phyloP scores from a whole-genome alignment of 441 rosid genomes.

The Croton laevigatus region DNA sequence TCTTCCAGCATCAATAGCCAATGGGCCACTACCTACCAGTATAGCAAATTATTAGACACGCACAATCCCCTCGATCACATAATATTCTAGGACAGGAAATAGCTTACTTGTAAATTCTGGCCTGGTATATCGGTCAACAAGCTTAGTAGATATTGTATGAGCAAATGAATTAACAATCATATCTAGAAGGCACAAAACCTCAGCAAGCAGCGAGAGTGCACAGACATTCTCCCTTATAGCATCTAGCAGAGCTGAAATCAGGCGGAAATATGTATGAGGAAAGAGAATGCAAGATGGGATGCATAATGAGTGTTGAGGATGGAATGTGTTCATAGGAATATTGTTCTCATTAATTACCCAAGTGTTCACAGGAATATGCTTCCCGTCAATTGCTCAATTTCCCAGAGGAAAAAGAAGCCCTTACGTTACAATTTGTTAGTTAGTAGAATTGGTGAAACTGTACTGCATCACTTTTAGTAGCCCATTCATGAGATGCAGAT shows the following conservation, averaged over 20 bases:
- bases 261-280: slow-evolving; percentile 16
- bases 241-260: slow-evolving; percentile 71
- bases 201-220: slow-evolving; percentile 80
- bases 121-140: slow-evolving; percentile 76
- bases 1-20: slow-evolving; percentile 96
- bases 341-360: background rate
- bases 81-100: slow-evolving; percentile 19
- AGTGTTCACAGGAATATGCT: background rate
- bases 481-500: background rate
- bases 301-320: background rate
- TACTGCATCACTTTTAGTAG: background rate
- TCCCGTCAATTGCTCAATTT: background rate
- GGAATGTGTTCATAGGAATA: background rate
- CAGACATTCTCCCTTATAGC: slow-evolving; percentile 76
- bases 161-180: slow-evolving; percentile 98
- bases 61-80: slow-evolving; percentile 16
- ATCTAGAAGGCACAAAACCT: slow-evolving; percentile 91
- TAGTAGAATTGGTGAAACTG: no score
- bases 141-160: slow-evolving; percentile 83
- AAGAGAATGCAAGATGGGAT: background rate
- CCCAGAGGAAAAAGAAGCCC: no score
- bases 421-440: no score
- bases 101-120: slow-evolving; percentile 80
- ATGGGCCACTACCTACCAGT: slow-evolving; percentile 75
- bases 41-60: slow-evolving; percentile 20